Evolutionary conservation across 495 filamentous ascomycete species (phyloP), one percentile per base, ranked within the genome.

Genomic region (Lasiosphaeria miniovina): DNA sequence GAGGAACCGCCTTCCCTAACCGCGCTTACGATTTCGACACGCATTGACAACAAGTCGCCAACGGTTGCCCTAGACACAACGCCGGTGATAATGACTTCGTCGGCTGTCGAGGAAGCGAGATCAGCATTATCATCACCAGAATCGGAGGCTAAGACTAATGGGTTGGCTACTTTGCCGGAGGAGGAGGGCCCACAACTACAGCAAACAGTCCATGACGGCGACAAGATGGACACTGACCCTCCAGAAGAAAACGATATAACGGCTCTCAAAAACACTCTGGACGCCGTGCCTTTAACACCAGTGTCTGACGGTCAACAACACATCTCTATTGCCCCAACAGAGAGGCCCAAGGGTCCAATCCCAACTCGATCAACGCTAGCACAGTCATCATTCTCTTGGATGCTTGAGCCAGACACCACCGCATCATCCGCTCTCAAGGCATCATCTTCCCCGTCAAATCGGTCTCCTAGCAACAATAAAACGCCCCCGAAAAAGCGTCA

Each of bases 341-440:
- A 53, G 14, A 59, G 66, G 6, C 68, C 66, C 38, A 49, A 59
- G 0, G 71, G 65, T 10, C 75, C 77, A 4, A 75, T 83, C n/a
- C 82, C 80, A 0, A 82, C 84, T 3, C 79, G 90, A 11, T 87
- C 87, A 14, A 81, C 80, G 14, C 78, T 98, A 14, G 87, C 91
- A 14, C 87, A 96, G 61, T 91, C 92, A 34, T 88, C 86, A 8
- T 97, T 96, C 69, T 88, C 93, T 10, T 98, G 93, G 93, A 98
- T 98, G 92, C 80, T 98, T 3, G 84, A 84, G 50, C 80, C 81
- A 14, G 80, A 81, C 51, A 66, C 62, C 0, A 68, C 65, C n/a
- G n/a, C 55, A 31, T 64, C 63, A 4, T 57, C 57, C 5, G 54
- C 64, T 0, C 15, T 50, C 4, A 40, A 52, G 65, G 8, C 49